These are phyloP conservation scores for Wallemia hederae DNA, from an alignment of 1,284 basidiomycete genomes.

Conservation along the genomic window DNA sequence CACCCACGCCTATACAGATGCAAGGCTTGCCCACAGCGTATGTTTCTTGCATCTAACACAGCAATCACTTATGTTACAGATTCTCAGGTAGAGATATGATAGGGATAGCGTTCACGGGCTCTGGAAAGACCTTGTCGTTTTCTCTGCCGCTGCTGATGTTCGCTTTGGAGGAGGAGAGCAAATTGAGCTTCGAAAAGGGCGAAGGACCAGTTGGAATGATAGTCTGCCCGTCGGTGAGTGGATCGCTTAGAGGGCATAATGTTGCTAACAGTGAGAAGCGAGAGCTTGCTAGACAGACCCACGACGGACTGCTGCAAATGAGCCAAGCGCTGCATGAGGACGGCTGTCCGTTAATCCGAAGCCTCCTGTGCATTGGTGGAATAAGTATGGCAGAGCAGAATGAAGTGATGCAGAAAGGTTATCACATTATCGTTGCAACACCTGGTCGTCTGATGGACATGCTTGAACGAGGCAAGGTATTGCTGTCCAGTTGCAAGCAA, in stretches of 20 bases:
- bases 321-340: slow-evolving; percentile 47
- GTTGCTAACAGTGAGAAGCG: slow-evolving; percentile 18
- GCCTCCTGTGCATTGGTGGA: slow-evolving; percentile 80
- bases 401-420: slow-evolving; percentile 58
- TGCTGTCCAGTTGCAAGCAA: slow-evolving; percentile 57
- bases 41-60: slow-evolving; percentile 12
- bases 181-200: slow-evolving; percentile 60
- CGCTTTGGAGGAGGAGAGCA: slow-evolving; percentile 69
- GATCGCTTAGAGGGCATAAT: background rate
- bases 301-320: slow-evolving; percentile 72
- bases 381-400: slow-evolving; percentile 92
- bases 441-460: slow-evolving; percentile 76
- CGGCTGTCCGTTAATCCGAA: slow-evolving; percentile 60
- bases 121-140: slow-evolving; percentile 76
- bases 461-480: slow-evolving; percentile 74
- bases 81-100: slow-evolving; percentile 55
- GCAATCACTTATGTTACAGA: slow-evolving; percentile 17
- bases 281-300: slow-evolving; percentile 81
- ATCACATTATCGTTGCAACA: slow-evolving; percentile 87
- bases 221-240: slow-evolving; percentile 49
- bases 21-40: slow-evolving; percentile 88
- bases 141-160: slow-evolving; percentile 69
- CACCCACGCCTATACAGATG: slow-evolving; percentile 82
- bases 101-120: slow-evolving; percentile 78
- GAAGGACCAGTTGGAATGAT: slow-evolving; percentile 89